Conservation (phyloP, 208 protist genomes). For the Hexamita inflata region DNA sequence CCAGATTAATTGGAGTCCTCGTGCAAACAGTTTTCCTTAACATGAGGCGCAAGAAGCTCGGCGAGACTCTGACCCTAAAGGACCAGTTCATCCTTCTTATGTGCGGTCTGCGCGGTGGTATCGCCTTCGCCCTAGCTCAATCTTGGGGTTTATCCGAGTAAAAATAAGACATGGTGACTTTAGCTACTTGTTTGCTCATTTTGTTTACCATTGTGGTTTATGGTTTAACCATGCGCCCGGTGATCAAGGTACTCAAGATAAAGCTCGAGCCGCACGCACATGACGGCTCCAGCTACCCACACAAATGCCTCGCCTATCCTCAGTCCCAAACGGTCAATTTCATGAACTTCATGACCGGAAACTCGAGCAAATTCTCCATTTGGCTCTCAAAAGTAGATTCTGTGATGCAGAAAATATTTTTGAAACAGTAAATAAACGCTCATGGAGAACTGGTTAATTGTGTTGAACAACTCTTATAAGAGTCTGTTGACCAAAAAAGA, state of each 20-base stretch:
- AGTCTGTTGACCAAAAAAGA: too few relatives aligned
- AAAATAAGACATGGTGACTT: background rate
- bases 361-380: too few relatives aligned
- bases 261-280: too few relatives aligned
- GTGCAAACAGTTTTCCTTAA: background rate
- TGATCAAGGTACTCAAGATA: background rate
- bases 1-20: background rate
- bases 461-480: too few relatives aligned
- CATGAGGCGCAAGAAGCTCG: background rate
- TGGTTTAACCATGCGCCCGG: background rate
- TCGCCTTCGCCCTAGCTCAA: background rate
- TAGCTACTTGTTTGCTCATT: background rate
- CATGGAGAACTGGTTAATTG: too few relatives aligned
- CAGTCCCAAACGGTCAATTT: too few relatives aligned
- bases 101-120: background rate
- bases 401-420: too few relatives aligned
- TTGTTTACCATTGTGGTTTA: background rate
- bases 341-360: too few relatives aligned
- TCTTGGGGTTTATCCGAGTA: background rate
- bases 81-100: background rate
- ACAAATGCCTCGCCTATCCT: too few relatives aligned
- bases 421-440: too few relatives aligned
- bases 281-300: too few relatives aligned
- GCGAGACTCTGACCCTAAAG: background rate
- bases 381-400: too few relatives aligned